Conservation (phyloP, 1,139 yeast genomes). For the Yamadazyma atlantica region DNA sequence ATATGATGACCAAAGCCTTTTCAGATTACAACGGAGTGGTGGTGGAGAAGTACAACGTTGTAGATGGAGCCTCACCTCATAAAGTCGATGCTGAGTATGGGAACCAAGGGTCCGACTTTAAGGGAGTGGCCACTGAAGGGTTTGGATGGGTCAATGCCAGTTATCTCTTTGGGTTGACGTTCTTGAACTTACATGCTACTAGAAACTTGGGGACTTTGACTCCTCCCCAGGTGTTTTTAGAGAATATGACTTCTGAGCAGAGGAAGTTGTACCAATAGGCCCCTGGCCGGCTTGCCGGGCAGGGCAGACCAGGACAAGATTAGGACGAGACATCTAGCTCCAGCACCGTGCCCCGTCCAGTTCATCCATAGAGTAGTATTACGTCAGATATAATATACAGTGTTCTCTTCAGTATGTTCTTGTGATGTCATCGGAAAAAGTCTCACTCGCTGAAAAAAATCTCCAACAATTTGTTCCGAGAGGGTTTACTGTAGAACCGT, state of each 20-base stretch:
- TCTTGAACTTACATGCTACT: slow-evolving; percentile 64
- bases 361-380: too few species aligned
- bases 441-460: background rate
- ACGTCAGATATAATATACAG: too few species aligned
- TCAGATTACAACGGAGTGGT: slow-evolving; percentile 94
- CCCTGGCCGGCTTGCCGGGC: background rate
- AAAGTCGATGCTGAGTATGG: slow-evolving; percentile 96
- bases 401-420: background rate
- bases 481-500: too few species aligned
- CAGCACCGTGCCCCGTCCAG: too few species aligned
- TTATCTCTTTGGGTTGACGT: slow-evolving; percentile 71
- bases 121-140: slow-evolving; percentile 95
- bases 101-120: slow-evolving; percentile 89
- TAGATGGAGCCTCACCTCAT: slow-evolving; percentile 81
- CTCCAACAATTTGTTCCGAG: background rate
- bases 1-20: slow-evolving; percentile 86
- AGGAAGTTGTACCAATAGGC: slow-evolving; percentile 19
- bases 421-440: slow-evolving; percentile 2
- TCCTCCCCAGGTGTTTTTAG: slow-evolving; percentile 71
- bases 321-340: too few species aligned
- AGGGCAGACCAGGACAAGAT: too few species aligned
- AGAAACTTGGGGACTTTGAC: slow-evolving; percentile 83
- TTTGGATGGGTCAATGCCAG: slow-evolving; percentile 97
- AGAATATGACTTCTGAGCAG: slow-evolving; percentile 47
- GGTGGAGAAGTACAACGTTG: slow-evolving; percentile 93